Base-by-base conservation (phyloP, 768 basidiomycete species). In the Dictyophora rubrovolvata region DNA sequence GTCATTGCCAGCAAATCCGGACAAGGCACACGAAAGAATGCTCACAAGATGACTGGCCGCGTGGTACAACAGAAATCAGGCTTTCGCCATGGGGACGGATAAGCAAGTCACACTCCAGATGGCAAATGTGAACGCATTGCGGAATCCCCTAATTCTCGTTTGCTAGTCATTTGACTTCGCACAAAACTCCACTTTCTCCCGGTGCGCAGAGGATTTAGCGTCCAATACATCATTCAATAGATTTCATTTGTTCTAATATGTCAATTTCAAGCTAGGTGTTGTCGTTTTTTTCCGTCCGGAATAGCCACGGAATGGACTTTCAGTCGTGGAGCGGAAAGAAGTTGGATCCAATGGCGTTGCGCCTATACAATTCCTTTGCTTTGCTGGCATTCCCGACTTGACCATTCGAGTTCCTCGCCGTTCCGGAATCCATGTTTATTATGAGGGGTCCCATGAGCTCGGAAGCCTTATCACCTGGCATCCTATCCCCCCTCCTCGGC, bases 341-440 rank as follows among this genome's bases (percentile, higher is more conserved):
- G 33, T 11, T 21, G 14, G 21, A 28, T 18, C 57, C 49, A 59
- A 51, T 53, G n/a, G 57, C 21, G 35, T 51, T 33, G 9, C 56
- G 8, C 18, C 56, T 52, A 52, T 52, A 52, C 18, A 17, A 34
- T 35, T 14, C 33, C 20, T 46, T 34, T 12, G 23, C 21, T 58
- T 59, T 53, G 57, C 57, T 59, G 57, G 57, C 57, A 59, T n/a
- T 37, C 16, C 20, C 22, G n/a, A 11, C 37, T 36, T 51, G 34
- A 36, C 57, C 49, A 14, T 42, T n/a, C 10, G 14, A 2, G 11
- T 42, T 42, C 28, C 42, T 42, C 42, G 42, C 42, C n/a, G 42
- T 42, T 42, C 42, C 42, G 42, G 42, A 42, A 42, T 42, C 42
- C 42, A 42, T 42, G 42, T 9, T 42, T 42, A 42, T 42, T 42